These are phyloP conservation scores for Phytophthora uliginosa DNA, from an alignment of 352 stramenopile species.

Conservation along the genomic window DNA sequence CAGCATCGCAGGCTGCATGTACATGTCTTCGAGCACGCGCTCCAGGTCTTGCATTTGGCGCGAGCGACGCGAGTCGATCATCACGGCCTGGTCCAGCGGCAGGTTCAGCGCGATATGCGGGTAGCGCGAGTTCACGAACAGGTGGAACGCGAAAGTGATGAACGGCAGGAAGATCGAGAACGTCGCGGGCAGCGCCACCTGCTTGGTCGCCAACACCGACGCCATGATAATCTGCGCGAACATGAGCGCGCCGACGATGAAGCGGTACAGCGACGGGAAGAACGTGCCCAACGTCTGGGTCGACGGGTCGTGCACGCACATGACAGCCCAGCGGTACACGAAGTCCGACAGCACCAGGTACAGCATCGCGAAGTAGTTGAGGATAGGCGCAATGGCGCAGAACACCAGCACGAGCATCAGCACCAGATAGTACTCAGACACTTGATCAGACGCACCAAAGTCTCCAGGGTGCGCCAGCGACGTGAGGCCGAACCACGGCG, in stretches of 20 bases:
- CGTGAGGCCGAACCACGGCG: slow-evolving; percentile 75
- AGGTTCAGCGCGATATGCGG: slow-evolving; percentile 75
- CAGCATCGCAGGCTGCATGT: slow-evolving; percentile 73
- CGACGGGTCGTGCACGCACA: slow-evolving; percentile 82
- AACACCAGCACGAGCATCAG: slow-evolving; percentile 86
- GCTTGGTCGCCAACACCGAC: slow-evolving; percentile 78
- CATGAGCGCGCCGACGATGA: slow-evolving; percentile 80
- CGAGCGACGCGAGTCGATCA: slow-evolving; percentile 68
- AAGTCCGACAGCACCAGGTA: slow-evolving; percentile 84
- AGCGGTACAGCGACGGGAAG: slow-evolving; percentile 87
- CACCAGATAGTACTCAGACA: slow-evolving; percentile 80
- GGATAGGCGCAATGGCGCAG: slow-evolving; percentile 75
- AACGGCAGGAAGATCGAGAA: slow-evolving; percentile 77
- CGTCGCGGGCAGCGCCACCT: slow-evolving; percentile 66
- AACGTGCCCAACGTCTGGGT: slow-evolving; percentile 73
- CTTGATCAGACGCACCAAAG: slow-evolving; percentile 64
- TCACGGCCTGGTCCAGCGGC: slow-evolving; percentile 80
- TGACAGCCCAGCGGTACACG: slow-evolving; percentile 75
- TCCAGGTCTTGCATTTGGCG: slow-evolving; percentile 68
- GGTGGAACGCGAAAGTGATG: slow-evolving; percentile 71
- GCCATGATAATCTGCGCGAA: slow-evolving; percentile 88
- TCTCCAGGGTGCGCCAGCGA: slow-evolving; percentile 69
- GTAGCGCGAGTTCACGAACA: slow-evolving; percentile 79
- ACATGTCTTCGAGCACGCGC: slow-evolving; percentile 68
- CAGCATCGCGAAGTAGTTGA: slow-evolving; percentile 79